Conservation (phyloP, 345 rosid species). For the Bruguiera sexangula region DNA sequence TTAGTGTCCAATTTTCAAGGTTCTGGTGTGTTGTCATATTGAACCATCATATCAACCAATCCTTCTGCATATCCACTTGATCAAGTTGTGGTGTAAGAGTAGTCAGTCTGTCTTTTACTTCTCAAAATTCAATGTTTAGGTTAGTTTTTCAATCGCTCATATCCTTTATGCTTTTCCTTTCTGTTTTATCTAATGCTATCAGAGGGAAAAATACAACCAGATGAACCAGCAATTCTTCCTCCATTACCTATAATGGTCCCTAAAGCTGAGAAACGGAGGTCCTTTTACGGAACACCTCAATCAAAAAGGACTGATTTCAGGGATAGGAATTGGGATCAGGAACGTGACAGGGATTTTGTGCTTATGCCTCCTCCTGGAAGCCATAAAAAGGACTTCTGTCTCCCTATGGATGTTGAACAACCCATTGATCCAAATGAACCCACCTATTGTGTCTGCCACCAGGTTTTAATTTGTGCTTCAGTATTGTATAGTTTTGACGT, state of each 20-base stretch:
- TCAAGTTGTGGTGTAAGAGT: slow-evolving; percentile 4
- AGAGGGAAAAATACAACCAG: slow-evolving; percentile 91
- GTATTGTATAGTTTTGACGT: slow-evolving; percentile 4
- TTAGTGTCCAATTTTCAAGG: too few relatives aligned
- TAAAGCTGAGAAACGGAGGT: slow-evolving; percentile 73
- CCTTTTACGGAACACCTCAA: slow-evolving; percentile 62
- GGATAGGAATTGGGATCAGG: slow-evolving; percentile 89
- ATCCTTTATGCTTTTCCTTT: slow-evolving; percentile 15
- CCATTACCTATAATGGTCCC: slow-evolving; percentile 67
- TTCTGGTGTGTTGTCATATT: neutral
- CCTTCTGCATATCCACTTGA: neutral
- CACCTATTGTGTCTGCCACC: slow-evolving; percentile 96
- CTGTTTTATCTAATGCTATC: slow-evolving; percentile 20
- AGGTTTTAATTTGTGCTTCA: slow-evolving; percentile 49
- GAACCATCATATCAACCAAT: neutral
- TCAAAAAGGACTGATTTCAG: slow-evolving; percentile 72
- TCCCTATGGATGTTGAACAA: slow-evolving; percentile 67
- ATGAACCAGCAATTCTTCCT: slow-evolving; percentile 87
- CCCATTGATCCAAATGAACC: slow-evolving; percentile 99
- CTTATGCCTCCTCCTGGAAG: slow-evolving; percentile 99
- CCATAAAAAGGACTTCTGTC: slow-evolving; percentile 60
- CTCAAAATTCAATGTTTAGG: slow-evolving; percentile 5
- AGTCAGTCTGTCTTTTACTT: neutral
- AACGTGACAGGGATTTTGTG: slow-evolving; percentile 89
- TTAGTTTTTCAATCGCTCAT: slow-evolving; percentile 16